Conservation (phyloP, 208 protist genomes). For the Leishmania amazonensis region DNA sequence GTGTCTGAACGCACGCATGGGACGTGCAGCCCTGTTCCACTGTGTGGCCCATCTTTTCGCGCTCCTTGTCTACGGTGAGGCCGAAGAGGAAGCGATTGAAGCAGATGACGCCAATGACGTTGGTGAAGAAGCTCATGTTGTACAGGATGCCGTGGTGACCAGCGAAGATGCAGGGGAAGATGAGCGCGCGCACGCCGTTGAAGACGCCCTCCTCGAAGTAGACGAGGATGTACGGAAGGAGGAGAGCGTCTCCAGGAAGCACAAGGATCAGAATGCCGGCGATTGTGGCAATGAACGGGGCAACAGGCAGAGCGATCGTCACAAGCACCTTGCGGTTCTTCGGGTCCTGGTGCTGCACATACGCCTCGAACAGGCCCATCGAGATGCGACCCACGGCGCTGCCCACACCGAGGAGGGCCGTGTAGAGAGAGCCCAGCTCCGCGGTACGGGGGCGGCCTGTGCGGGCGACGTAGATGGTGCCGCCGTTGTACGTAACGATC, state of each 20-base stretch:
- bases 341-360: slow-evolving; percentile 56
- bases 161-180: slow-evolving; percentile 63
- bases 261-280: slow-evolving; percentile 62
- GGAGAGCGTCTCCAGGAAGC: slow-evolving; percentile 54
- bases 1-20: slow-evolving; percentile 42
- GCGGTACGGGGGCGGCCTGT: slow-evolving; percentile 44
- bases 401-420: slow-evolving; percentile 63
- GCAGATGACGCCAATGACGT: slow-evolving; percentile 59
- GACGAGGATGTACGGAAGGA: slow-evolving; percentile 69
- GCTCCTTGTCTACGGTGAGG: slow-evolving; percentile 51
- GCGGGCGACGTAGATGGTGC: slow-evolving; percentile 65
- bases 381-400: slow-evolving; percentile 57
- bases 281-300: slow-evolving; percentile 54
- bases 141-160: slow-evolving; percentile 59
- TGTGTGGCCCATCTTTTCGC: slow-evolving; percentile 44
- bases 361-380: slow-evolving; percentile 70
- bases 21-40: slow-evolving; percentile 39
- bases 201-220: slow-evolving; percentile 76
- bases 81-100: slow-evolving; percentile 79
- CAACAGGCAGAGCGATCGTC: slow-evolving; percentile 48
- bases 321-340: slow-evolving; percentile 53
- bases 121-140: slow-evolving; percentile 66
- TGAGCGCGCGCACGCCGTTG: slow-evolving; percentile 55
- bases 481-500: slow-evolving; percentile 68
- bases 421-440: slow-evolving; percentile 58